Evolutionary conservation across 2,329 filamentous ascomycete genomes (phyloP), one percentile per base, ranked within the genome.

Genomic region (Fusarium clavum): DNA sequence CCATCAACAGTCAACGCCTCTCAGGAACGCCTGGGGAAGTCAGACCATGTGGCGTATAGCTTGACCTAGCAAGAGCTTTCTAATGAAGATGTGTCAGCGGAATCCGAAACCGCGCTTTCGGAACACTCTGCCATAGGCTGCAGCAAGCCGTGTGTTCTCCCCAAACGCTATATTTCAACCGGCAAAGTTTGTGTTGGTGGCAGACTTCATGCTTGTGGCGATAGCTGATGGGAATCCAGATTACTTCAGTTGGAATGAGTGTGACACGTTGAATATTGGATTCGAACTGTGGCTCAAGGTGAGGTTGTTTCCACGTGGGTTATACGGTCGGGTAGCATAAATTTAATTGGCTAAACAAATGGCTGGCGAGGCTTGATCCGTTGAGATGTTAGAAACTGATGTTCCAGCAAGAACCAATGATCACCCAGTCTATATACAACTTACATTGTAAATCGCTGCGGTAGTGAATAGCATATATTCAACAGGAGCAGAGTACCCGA

Each of bases 1-100:
- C 18, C 18, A n/a, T n/a, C 34, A 7, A 38, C 6, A 38, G 34
- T n/a, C 34, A 38, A 18, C 32, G 32, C 32, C 16, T 38, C 2
- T n/a, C 18, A 38, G 1, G 10, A 10, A n/a, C 18, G 18, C 6
- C 10, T 6, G 10, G 3, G 6, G 0, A 7, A n/a, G 10, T n/a
- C 34, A 38, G 34, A n/a, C 10, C 34, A 38, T 38, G 34, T 38
- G 34, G 34, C 34, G 34, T 12, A 5, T n/a, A 38, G 34, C 34
- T 38, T n/a, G 32, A 1, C 5, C 18, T 11, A 10, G 4, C 29
- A 13, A 34, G 32, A 18, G 8, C 16, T 38, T 7, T 7, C 2
- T 1, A n/a, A 11, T 6, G 18, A 4, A 38, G 16, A 38, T 7
- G 9, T 38, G 34, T n/a, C 18, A 11, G 16, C 34, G 18, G 34